phyloP scores from a whole-genome alignment of 1,284 basidiomycete genomes.

The Anthracocystis walkeri region DNA sequence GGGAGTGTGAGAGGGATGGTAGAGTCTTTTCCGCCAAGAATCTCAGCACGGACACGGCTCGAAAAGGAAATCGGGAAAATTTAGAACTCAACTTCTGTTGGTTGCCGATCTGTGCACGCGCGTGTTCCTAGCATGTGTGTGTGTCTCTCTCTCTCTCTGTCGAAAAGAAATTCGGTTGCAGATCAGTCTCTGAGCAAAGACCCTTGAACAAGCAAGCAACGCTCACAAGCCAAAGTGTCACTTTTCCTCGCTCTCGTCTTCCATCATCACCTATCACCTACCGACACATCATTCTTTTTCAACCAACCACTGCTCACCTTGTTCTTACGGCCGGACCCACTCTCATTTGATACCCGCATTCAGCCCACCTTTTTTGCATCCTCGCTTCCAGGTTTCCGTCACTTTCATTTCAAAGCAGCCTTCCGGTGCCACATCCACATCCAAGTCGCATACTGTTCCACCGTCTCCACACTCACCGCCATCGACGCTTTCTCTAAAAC shows the following conservation, averaged over 20 bases:
- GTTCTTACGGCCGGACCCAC: not conserved
- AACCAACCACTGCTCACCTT: not conserved
- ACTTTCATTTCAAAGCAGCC: not conserved
- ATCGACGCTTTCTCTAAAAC: not conserved
- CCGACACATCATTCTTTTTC: not conserved
- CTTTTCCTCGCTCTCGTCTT: too few species aligned
- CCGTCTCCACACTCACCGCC: not conserved
- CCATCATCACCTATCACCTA: too few species aligned
- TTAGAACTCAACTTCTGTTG: not conserved
- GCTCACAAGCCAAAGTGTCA: too few species aligned
- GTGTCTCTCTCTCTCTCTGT: too few species aligned
- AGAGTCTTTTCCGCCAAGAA: too few species aligned
- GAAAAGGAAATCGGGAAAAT: not conserved
- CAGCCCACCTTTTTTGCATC: conserved; percentile 6
- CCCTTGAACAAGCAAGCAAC: too few species aligned
- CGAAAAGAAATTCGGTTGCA: too few species aligned
- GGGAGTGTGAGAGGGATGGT: too few species aligned
- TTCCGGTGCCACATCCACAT: not conserved
- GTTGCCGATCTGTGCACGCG: too few species aligned
- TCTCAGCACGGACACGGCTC: conserved; percentile 1
- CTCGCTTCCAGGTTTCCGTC: not conserved
- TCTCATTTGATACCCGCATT: conserved; percentile 11
- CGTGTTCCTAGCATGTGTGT: too few species aligned
- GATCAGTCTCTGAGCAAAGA: too few species aligned
- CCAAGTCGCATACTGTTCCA: not conserved